Percentiles rank a stretch among this genome's conserved stretches.
Evolutionary conservation across 2,329 filamentous ascomycete genomes (phyloP).

Genomic region (Xylaria sp.): DNA sequence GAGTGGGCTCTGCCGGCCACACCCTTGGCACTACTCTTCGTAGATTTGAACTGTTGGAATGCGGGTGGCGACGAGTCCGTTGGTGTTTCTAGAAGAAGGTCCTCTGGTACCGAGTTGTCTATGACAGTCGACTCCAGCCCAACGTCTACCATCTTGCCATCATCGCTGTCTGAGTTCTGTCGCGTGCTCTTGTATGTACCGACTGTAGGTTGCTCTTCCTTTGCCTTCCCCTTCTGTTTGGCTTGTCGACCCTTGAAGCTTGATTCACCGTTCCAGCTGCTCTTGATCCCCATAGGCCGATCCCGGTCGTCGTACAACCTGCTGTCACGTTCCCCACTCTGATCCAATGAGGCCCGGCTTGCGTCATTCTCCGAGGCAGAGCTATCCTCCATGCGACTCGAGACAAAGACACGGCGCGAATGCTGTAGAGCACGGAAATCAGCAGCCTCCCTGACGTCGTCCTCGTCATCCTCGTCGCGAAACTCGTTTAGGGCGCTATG

Average conservation of each 20-base stretch:
- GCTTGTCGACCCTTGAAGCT: constrained; percentile 55
- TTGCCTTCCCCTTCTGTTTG: constrained; percentile 57
- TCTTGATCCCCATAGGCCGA: constrained; percentile 66
- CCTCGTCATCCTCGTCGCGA: constrained; percentile 92
- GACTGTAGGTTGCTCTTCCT: constrained; percentile 53
- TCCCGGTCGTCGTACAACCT: constrained; percentile 59
- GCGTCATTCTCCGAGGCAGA: constrained; percentile 81
- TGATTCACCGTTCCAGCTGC: constrained; percentile 71
- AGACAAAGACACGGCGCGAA: constrained; percentile 88
- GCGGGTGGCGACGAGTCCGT: constrained; percentile 67
- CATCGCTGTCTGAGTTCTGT: constrained; percentile 52
- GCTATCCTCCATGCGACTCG: constrained; percentile 85
- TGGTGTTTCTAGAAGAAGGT: constrained; percentile 66
- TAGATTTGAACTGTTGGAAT: constrained; percentile 68
- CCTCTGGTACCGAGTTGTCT: constrained; percentile 69
- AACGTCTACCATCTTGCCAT: constrained; percentile 84
- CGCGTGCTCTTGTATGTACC: constrained; percentile 46
- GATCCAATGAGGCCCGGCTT: constrained; percentile 66
- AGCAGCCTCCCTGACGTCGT: constrained; percentile 91
- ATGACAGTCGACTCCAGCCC: constrained; percentile 77
- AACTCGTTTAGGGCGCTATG: constrained; percentile 92
- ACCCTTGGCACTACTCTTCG: constrained; percentile 54
- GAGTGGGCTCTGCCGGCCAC: constrained; percentile 55
- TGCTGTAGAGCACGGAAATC: constrained; percentile 92
- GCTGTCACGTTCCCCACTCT: constrained; percentile 63